These are phyloP conservation scores for Lasiodiplodia hormozganensis DNA, from an alignment of 2,329 filamentous ascomycete species.

Conservation along the genomic window DNA sequence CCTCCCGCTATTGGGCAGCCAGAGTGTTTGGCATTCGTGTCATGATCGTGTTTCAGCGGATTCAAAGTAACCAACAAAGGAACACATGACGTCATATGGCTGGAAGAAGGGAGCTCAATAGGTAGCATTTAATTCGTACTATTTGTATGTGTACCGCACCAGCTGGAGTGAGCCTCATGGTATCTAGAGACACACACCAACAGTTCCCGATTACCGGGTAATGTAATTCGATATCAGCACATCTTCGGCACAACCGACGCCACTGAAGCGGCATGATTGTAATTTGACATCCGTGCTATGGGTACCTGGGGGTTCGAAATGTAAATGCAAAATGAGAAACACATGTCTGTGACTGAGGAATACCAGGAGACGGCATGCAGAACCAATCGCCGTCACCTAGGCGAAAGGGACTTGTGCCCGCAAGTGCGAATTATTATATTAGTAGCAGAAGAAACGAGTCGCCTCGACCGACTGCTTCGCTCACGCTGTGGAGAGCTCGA, in stretches of 20 bases:
- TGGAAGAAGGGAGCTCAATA: not conserved
- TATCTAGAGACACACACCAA: slow-evolving; percentile 10
- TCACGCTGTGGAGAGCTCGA: not conserved
- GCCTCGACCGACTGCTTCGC: not conserved
- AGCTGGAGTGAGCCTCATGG: slow-evolving; percentile 18
- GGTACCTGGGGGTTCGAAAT: not conserved
- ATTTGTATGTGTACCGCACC: slow-evolving; percentile 28
- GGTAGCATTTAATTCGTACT: not conserved
- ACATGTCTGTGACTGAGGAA: not conserved
- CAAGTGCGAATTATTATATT: slow-evolving; percentile 2
- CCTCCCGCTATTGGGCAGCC: not conserved
- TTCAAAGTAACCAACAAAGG: not conserved
- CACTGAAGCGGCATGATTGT: slow-evolving; percentile 82
- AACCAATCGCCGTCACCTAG: not conserved
- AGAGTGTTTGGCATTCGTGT: not conserved
- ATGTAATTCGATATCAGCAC: slow-evolving; percentile 74
- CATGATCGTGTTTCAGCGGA: not conserved
- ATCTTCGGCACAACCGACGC: slow-evolving; percentile 98
- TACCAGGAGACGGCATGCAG: not conserved
- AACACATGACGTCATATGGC: slow-evolving; percentile 7
- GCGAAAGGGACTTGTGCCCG: too few relatives aligned
- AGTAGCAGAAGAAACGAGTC: not conserved
- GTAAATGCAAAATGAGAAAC: not conserved
- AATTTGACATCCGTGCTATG: slow-evolving; percentile 99
- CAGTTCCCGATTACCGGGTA: slow-evolving; percentile 34